Evolutionary conservation across 2,329 filamentous ascomycete genomes (phyloP), one percentile per base, ranked within the genome.

Genomic region (Fusarium torreyae): DNA sequence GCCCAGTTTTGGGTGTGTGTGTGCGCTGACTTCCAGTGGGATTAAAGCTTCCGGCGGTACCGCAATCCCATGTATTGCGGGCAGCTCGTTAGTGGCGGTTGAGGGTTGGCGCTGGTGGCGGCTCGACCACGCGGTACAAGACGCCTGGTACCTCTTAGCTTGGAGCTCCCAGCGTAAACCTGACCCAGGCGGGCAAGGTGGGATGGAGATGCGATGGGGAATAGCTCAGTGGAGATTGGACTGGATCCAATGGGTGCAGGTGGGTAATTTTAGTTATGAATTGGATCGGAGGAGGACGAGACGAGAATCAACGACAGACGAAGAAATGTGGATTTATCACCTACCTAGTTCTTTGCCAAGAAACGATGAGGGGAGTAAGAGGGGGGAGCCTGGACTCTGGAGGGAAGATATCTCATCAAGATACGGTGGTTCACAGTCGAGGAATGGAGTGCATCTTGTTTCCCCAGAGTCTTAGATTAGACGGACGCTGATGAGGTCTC

Each of bases 1-100:
- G 70, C 69, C 61, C 57, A 70, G 66, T 71, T 70, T 71, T 61
- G 54, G 62, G 67, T 61, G 59, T 63, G 63, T 63, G 63, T 62
- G 71, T 34, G 48, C 42, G 53, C 66, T 56, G 62, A 42, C 54
- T 52, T 57, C 22, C 42, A 69, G 60, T 45, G 55, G 66, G 66
- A 33, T 51, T 49, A 42, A 40, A 56, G 61, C 38, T 28, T 39
- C 66, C 49, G 22, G 52, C 51, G 54, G 57, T 69, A 70, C 67
- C 44, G 49, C 45, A 46, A 34, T 24, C 13, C 28, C 42, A 65
- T 46, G 66, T 63, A 66, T 44, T 49, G 43, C 31, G 62, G 59
- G 64, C 59, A 62, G 52, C 45, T 68, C 53, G 53, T 60, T 68
- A 68, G 66, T 68, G 57, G 62, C 66, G 66, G 62, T 63, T 69